Conservation (phyloP, 1,139 yeast species). For the Debaryomyces coudertii region DNA sequence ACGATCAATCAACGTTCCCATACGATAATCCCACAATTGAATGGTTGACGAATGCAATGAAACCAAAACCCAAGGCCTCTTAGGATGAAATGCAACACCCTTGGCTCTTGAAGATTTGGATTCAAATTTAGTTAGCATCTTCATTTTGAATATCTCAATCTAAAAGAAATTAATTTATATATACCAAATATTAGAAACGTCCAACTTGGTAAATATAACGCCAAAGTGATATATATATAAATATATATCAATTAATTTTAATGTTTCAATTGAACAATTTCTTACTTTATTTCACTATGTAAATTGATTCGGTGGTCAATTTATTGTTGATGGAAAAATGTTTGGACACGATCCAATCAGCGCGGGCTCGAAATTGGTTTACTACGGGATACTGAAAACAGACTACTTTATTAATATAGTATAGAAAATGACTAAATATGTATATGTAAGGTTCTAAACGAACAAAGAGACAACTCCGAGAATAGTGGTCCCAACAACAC, state of each 20-base stretch:
- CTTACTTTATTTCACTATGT: not conserved
- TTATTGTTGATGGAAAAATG: slow-evolving; percentile 9
- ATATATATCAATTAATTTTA: slow-evolving; percentile 7
- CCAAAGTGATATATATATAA: slow-evolving; percentile 3
- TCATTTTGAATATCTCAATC: slow-evolving; percentile 56
- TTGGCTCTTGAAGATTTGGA: slow-evolving; percentile 98
- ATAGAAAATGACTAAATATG: slow-evolving; percentile 1
- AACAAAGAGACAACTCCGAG: slow-evolving; percentile 2
- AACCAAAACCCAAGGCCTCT: slow-evolving; percentile 94
- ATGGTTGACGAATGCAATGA: slow-evolving; percentile 93
- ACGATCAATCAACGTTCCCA: slow-evolving; percentile 96
- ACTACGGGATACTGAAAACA: not conserved
- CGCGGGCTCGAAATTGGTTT: slow-evolving; percentile 9
- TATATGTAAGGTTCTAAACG: not conserved
- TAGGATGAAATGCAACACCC: slow-evolving; percentile 98
- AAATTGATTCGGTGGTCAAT: slow-evolving; percentile 13
- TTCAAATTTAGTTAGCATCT: slow-evolving; percentile 97
- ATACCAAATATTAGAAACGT: not conserved
- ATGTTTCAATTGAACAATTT: slow-evolving; percentile 5
- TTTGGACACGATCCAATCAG: slow-evolving; percentile 5
- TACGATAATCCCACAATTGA: slow-evolving; percentile 98
- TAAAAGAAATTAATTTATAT: slow-evolving; percentile 4
- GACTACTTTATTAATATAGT: not conserved
- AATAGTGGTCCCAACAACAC: slow-evolving; percentile 2
- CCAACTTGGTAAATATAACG: not conserved